phyloP scores from a whole-genome alignment of 352 stramenopile species.

The Pelagophyceae sp. region DNA sequence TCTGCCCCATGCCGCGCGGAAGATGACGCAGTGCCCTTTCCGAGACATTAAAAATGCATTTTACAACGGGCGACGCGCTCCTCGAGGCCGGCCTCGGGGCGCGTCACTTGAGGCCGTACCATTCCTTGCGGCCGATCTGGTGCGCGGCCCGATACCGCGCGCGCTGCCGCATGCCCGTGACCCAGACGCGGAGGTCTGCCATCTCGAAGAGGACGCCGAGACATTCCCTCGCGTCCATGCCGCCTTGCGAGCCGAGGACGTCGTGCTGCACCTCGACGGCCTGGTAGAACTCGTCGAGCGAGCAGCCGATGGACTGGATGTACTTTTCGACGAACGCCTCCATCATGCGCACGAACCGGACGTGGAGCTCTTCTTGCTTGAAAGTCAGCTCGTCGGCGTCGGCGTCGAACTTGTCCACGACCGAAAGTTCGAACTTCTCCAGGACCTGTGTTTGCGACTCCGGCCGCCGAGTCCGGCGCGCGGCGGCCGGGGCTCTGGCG shows the following conservation, averaged over 20 bases:
- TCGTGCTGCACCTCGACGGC: neutral
- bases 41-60: no score
- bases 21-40: no score
- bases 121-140: no score
- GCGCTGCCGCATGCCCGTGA: neutral
- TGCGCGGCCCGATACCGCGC: neutral
- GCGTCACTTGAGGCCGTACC: no score
- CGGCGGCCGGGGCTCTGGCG: no score
- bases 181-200: neutral
- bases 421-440: neutral
- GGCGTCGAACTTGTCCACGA: neutral
- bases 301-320: neutral
- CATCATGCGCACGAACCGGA: neutral
- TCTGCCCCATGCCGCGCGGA: no score
- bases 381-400: neutral
- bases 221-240: neutral
- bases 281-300: slow-evolving; percentile 4
- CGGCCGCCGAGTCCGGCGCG: no score
- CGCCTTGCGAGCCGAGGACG: neutral
- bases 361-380: neutral
- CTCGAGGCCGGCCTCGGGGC: no score
- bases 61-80: no score
- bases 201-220: neutral
- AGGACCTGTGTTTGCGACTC: no score
- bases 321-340: slow-evolving; percentile 9